Conservation (phyloP, 1,284 basidiomycete species). For the Ustanciosporium gigantosporum region DNA sequence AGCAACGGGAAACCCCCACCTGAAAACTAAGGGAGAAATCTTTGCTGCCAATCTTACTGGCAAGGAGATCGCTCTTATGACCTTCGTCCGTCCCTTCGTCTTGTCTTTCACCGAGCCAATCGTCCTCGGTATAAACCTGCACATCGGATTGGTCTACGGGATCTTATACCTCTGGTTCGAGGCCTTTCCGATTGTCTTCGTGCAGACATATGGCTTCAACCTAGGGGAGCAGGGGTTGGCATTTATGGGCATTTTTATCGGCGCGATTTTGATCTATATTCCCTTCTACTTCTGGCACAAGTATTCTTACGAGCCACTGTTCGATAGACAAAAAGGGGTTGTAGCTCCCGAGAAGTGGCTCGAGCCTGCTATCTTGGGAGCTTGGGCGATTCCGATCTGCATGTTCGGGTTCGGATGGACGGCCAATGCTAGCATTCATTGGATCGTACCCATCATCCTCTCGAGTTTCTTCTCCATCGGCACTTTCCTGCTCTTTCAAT, state of each 20-base stretch:
- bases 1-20: conserved; percentile 59
- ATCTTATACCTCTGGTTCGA: conserved; percentile 43
- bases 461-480: conserved; percentile 32
- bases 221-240: conserved; percentile 38
- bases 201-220: conserved; percentile 49
- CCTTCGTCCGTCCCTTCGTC: conserved; percentile 47
- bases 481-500: conserved; percentile 47
- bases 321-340: conserved; percentile 21
- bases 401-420: conserved; percentile 56
- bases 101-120: conserved; percentile 43
- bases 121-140: conserved; percentile 38
- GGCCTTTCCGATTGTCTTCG: conserved; percentile 45
- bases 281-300: conserved; percentile 23
- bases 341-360: conserved; percentile 47
- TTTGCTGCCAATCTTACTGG: conserved; percentile 30
- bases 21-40: conserved; percentile 60
- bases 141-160: conserved; percentile 47
- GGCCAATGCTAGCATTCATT: conserved; percentile 38
- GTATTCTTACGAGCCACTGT: conserved; percentile 23
- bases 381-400: conserved; percentile 64
- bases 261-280: conserved; percentile 26
- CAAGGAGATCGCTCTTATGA: conserved; percentile 40
- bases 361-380: conserved; percentile 33
- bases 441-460: conserved; percentile 46
- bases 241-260: conserved; percentile 46